These are phyloP conservation scores for Rhododendron henanense DNA, from an alignment of 148 eudicot species.

Conservation along the genomic window DNA sequence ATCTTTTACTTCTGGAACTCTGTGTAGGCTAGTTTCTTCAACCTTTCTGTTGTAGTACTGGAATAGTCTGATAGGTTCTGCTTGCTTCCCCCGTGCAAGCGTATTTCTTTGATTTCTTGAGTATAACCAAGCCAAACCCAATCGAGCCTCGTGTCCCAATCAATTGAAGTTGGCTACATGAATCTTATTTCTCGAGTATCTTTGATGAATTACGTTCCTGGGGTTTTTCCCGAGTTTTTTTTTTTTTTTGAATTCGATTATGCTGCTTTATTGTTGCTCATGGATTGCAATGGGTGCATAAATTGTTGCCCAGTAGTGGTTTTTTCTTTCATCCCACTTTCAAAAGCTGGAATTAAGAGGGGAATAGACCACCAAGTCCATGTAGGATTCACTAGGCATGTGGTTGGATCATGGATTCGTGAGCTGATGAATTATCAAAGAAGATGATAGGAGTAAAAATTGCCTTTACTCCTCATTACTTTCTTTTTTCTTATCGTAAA, in stretches of 20 bases:
- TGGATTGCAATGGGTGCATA: neutral
- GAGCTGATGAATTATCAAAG: neutral
- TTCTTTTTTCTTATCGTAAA: neutral
- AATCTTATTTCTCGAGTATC: neutral
- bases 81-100: neutral
- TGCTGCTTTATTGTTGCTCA: neutral
- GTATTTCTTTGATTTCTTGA: neutral
- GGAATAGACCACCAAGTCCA: neutral
- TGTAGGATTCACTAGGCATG: too few relatives aligned
- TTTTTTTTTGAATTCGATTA: neutral
- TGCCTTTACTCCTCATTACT: neutral
- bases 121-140: neutral
- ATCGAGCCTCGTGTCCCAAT: too few relatives aligned
- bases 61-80: neutral
- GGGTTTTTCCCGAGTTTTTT: neutral
- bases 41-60: neutral
- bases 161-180: too few relatives aligned
- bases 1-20: neutral
- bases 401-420: neutral
- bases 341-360: neutral
- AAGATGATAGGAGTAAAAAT: neutral
- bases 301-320: neutral
- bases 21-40: neutral
- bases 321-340: neutral
- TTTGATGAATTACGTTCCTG: neutral